phyloP scores from a whole-genome alignment of 2,329 filamentous ascomycete species.

The Fusarium sp. region DNA sequence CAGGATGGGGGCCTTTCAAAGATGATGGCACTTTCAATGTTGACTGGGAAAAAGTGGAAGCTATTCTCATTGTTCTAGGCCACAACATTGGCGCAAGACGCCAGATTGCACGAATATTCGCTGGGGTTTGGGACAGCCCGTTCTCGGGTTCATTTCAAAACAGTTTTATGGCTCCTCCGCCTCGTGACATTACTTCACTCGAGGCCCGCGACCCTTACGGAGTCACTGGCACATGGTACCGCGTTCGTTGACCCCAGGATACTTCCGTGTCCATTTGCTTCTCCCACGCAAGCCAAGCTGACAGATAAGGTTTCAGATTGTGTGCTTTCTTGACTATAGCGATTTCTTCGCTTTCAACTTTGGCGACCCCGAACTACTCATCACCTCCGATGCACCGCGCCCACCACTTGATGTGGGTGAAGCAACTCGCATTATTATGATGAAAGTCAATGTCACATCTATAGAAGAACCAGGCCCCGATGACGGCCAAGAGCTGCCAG shows the following conservation, averaged over 20 bases:
- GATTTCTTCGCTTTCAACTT: slow-evolving; percentile 81
- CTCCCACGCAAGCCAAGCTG: background rate
- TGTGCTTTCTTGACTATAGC: slow-evolving; percentile 70
- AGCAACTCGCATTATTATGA: slow-evolving; percentile 74
- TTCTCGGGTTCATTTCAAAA: slow-evolving; percentile 65
- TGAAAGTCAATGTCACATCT: slow-evolving; percentile 70
- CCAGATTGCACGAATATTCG: slow-evolving; percentile 57
- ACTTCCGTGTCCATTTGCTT: background rate
- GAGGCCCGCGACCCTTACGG: slow-evolving; percentile 74
- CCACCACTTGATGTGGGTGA: slow-evolving; percentile 68
- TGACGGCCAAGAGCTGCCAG: slow-evolving; percentile 66
- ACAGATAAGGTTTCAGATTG: slow-evolving; percentile 46
- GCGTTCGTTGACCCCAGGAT: slow-evolving; percentile 55
- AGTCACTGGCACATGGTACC: slow-evolving; percentile 75
- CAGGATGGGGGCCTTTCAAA: slow-evolving; percentile 77
- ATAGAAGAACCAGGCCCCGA: slow-evolving; percentile 67
- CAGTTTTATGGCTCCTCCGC: slow-evolving; percentile 55
- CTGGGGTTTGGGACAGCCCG: slow-evolving; percentile 62
- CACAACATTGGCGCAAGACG: slow-evolving; percentile 66
- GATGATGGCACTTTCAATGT: slow-evolving; percentile 68
- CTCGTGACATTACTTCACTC: slow-evolving; percentile 52
- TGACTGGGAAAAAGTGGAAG: slow-evolving; percentile 85
- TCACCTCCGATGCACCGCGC: slow-evolving; percentile 55
- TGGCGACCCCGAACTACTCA: slow-evolving; percentile 51
- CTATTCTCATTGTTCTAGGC: slow-evolving; percentile 74